A percentile compares a stretch with the other conserved stretches of the same genome.
Conservation (phyloP, 441 rosid species). For the Populus hybrid region DNA sequence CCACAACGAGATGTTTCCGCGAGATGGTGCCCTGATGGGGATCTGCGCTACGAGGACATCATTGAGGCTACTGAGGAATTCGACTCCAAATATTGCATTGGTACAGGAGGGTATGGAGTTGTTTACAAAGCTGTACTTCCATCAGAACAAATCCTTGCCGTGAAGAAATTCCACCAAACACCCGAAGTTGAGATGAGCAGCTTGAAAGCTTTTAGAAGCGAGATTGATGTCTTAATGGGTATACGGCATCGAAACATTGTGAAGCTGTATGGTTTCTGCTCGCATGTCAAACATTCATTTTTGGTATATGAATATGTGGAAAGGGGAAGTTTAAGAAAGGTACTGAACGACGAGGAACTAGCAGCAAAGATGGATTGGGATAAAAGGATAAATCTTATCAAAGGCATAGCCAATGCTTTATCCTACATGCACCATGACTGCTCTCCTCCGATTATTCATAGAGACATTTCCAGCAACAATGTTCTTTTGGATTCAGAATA, state of each 20-base stretch:
- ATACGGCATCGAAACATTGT: slow-evolving; percentile 24
- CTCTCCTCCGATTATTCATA: slow-evolving; percentile 21
- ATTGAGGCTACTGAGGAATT: slow-evolving; percentile 17
- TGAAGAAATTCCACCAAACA: slow-evolving; percentile 19
- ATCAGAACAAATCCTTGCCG: slow-evolving; percentile 16
- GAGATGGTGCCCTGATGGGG: slow-evolving; percentile 1
- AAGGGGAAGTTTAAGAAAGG: slow-evolving; percentile 12
- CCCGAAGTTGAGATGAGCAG: neutral
- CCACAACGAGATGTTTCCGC: neutral
- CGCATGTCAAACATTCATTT: slow-evolving; percentile 6
- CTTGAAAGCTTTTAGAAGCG: slow-evolving; percentile 7
- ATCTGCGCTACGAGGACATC: neutral
- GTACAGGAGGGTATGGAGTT: slow-evolving; percentile 12
- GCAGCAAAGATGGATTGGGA: neutral
- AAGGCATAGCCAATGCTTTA: slow-evolving; percentile 20
- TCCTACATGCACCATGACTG: slow-evolving; percentile 26
- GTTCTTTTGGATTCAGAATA: slow-evolving; percentile 15
- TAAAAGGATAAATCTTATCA: slow-evolving; percentile 10
- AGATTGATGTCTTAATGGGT: neutral
- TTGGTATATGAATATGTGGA: slow-evolving; percentile 23
- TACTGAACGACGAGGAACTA: slow-evolving; percentile 8
- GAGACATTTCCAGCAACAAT: slow-evolving; percentile 29
- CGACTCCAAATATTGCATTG: slow-evolving; percentile 12
- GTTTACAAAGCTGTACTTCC: slow-evolving; percentile 19
- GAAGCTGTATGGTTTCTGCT: slow-evolving; percentile 22